Evolutionary conservation across 495 filamentous ascomycete genomes (phyloP).

Genomic region (Penicillium chermesinum): DNA sequence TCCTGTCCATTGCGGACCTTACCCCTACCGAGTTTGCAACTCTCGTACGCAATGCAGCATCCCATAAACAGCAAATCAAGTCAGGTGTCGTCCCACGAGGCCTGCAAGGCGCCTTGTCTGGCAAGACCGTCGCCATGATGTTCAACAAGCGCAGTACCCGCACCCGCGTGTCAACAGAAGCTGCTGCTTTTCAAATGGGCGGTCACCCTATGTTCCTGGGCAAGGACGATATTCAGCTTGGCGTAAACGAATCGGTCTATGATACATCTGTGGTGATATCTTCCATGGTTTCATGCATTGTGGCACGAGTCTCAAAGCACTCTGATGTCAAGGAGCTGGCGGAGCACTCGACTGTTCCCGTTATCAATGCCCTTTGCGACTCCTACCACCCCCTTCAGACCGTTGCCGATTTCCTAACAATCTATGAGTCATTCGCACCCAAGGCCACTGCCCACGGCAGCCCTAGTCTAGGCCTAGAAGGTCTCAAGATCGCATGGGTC

Average conservation of each 20-base stretch:
- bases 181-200: conserved; percentile 73
- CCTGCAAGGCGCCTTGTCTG: conserved; percentile 53
- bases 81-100: conserved; percentile 55
- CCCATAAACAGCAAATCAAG: conserved; percentile 74
- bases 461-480: conserved; percentile 63
- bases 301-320: conserved; percentile 83
- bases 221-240: conserved; percentile 91
- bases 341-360: conserved; percentile 74
- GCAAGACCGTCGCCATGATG: conserved; percentile 87
- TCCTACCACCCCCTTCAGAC: conserved; percentile 89
- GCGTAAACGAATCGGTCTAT: conserved; percentile 88
- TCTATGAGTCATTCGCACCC: conserved; percentile 66
- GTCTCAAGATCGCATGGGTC: conserved; percentile 88
- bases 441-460: conserved; percentile 28
- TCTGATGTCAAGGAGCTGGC: conserved; percentile 74
- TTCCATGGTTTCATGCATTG: conserved; percentile 85
- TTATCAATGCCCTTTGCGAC: conserved; percentile 91
- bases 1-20: conserved; percentile 86
- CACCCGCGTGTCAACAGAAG: conserved; percentile 88
- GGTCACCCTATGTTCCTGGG: conserved; percentile 96
- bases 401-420: conserved; percentile 87
- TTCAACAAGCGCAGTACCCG: conserved; percentile 93
- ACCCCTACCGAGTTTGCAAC: conserved; percentile 70
- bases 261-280: conserved; percentile 88
- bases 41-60: conserved; percentile 73